These are phyloP conservation scores for Melanomma pulvis-pyrius DNA, from an alignment of 495 filamentous ascomycete species.

Conservation along the genomic window DNA sequence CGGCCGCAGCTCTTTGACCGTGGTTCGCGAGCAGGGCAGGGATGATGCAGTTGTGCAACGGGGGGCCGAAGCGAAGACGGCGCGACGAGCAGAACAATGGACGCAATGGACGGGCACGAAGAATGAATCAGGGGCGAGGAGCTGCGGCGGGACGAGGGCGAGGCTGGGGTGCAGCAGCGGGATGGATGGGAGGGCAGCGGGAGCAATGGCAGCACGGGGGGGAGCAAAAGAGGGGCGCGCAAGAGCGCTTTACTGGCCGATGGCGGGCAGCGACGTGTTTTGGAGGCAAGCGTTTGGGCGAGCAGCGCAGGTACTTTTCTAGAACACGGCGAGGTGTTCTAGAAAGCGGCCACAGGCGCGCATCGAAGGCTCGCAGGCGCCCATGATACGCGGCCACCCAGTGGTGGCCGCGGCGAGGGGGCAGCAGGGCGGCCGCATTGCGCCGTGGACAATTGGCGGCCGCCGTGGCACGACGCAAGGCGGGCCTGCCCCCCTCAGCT, in stretches of 20 bases:
- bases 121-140: background rate
- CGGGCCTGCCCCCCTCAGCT: background rate
- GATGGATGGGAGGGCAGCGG: background rate
- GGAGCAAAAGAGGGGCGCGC: background rate
- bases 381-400: background rate
- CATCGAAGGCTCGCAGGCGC: background rate
- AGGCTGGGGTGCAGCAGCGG: background rate
- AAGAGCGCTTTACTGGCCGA: background rate
- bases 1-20: conserved; percentile 38
- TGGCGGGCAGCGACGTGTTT: background rate
- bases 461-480: conserved; percentile 1
- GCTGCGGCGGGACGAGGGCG: background rate
- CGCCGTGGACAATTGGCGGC: conserved; percentile 12
- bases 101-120: background rate
- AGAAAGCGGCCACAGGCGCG: background rate
- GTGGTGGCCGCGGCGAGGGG: background rate
- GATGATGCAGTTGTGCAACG: conserved; percentile 37
- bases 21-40: conserved; percentile 37
- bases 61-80: conserved; percentile 33
- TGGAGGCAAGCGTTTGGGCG: background rate
- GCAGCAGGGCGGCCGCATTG: background rate
- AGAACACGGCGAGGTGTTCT: conserved; percentile 3
- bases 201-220: background rate
- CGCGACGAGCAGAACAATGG: conserved; percentile 11
- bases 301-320: conserved; percentile 1